A percentile compares a stretch with the other conserved stretches of the same genome.
Conservation (phyloP, 2,329 filamentous ascomycete genomes). For the Colletotrichum tropicicola region DNA sequence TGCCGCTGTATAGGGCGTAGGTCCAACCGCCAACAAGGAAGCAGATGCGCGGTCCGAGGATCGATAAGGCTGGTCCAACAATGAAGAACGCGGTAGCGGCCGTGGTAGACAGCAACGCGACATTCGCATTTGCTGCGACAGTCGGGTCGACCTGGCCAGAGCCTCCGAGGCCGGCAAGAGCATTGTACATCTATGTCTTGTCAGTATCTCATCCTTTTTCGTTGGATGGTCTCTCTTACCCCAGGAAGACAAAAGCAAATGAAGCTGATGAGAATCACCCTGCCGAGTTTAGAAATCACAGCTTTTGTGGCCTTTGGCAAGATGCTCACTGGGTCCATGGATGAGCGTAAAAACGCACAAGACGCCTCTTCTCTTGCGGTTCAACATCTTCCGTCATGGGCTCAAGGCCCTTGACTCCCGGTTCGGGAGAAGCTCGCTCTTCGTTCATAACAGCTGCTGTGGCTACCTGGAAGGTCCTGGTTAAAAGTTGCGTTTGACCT, state of each 20-base stretch:
- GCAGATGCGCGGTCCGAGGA: constrained; percentile 50
- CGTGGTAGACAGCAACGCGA: constrained; percentile 52
- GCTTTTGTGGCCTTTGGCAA: too few species aligned
- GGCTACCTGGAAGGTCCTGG: too few species aligned
- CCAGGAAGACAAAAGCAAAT: constrained; percentile 59
- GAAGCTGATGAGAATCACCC: constrained; percentile 54
- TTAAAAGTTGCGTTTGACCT: too few species aligned
- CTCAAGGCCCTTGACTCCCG: too few species aligned
- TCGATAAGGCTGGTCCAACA: constrained; percentile 52
- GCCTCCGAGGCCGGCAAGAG: constrained; percentile 53
- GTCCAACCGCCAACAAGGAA: constrained; percentile 56
- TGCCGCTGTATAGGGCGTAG: constrained; percentile 54
- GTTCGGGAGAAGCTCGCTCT: too few species aligned
- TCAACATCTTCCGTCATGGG: too few species aligned
- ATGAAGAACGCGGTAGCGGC: constrained; percentile 53
- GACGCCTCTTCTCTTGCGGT: constrained; percentile 24
- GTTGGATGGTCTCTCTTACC: constrained; percentile 41
- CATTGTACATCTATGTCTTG: constrained; percentile 56
- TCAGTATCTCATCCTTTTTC: neutral
- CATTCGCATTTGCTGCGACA: constrained; percentile 55
- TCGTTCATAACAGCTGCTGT: too few species aligned
- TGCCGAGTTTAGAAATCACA: neutral
- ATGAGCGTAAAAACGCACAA: constrained; percentile 46
- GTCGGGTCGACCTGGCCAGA: constrained; percentile 54
- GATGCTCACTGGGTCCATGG: constrained; percentile 51